A percentile compares a stretch with the other conserved stretches of the same genome.
Evolutionary conservation across 2,329 filamentous ascomycete species (phyloP).

Genomic region (Paraphaeosphaeria sporulosa): DNA sequence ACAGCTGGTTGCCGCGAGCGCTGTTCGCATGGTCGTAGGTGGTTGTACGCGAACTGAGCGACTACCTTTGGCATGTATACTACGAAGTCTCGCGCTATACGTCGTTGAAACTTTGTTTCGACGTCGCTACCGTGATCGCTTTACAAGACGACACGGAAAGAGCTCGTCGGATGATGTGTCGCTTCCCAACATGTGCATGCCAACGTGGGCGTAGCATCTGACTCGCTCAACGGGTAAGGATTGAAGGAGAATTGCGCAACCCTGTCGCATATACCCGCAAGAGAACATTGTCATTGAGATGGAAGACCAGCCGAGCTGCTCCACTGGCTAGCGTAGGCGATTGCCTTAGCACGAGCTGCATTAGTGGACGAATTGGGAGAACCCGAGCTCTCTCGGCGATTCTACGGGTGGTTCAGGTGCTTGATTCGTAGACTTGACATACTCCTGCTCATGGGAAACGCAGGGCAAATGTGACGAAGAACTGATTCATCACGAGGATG

Average conservation of each 20-base stretch:
- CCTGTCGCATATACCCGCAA: constrained; percentile 1
- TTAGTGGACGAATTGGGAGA: constrained; percentile 11
- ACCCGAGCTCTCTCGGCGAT: constrained; percentile 28
- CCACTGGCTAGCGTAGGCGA: constrained; percentile 5
- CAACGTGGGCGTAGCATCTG: neutral
- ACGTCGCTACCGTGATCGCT: constrained; percentile 1
- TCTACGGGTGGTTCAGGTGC: constrained; percentile 38
- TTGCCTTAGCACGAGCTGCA: constrained; percentile 4
- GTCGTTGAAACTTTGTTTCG: constrained; percentile 5
- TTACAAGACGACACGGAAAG: neutral
- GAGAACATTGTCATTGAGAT: constrained; percentile 10
- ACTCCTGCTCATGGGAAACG: neutral
- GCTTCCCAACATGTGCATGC: neutral
- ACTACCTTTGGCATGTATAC: neutral
- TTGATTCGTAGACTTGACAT: neutral
- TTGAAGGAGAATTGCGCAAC: constrained; percentile 6
- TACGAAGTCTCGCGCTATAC: neutral
- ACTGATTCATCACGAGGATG: neutral
- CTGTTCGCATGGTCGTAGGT: neutral
- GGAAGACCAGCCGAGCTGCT: constrained; percentile 5
- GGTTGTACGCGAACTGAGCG: neutral
- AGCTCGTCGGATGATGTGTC: neutral
- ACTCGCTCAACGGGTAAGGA: neutral
- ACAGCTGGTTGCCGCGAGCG: constrained; percentile 4
- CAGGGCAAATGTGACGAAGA: neutral